Evolutionary conservation across 1,139 yeast genomes (phyloP).

Genomic region (Sugiyamaella pinicola): DNA sequence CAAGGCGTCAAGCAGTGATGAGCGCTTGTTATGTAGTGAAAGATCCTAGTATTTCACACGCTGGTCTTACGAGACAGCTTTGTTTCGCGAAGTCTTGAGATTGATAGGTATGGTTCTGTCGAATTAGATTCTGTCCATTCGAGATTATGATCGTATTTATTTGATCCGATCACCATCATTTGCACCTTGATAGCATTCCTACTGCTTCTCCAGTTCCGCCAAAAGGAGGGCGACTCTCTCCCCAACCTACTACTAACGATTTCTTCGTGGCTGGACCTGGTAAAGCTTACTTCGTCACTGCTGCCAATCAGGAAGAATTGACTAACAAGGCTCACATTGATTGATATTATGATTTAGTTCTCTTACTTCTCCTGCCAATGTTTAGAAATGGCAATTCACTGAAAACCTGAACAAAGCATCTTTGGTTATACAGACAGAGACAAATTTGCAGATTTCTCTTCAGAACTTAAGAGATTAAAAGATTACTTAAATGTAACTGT

Average conservation of each 20-base stretch:
- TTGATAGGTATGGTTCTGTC: too few species aligned
- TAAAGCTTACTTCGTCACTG: conserved; percentile 20
- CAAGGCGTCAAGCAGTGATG: too few species aligned
- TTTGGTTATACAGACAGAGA: conserved; percentile 21
- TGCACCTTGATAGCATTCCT: conserved; percentile 6
- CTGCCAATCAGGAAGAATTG: conserved; percentile 20
- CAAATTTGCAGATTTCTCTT: conserved; percentile 14
- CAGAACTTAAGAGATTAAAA: too few species aligned
- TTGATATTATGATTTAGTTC: conserved; percentile 20
- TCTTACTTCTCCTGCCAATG: conserved; percentile 23
- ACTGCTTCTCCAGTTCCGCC: conserved; percentile 10
- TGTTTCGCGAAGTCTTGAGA: too few species aligned
- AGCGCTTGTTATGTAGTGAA: too few species aligned
- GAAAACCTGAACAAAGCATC: conserved; percentile 22
- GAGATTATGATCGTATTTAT: conserved; percentile 7
- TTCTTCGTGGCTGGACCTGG: conserved; percentile 17
- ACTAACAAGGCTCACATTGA: conserved; percentile 8
- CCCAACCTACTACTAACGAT: conserved; percentile 7
- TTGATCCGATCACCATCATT: too few species aligned
- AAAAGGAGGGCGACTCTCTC: not conserved
- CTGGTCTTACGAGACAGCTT: too few species aligned
- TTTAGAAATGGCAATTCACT: conserved; percentile 19
- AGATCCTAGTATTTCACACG: too few species aligned
- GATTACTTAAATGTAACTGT: too few species aligned
- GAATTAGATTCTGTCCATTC: too few species aligned